Evolutionary conservation across 2,329 filamentous ascomycete species (phyloP).

Genomic region (Emergomyces africanus): DNA sequence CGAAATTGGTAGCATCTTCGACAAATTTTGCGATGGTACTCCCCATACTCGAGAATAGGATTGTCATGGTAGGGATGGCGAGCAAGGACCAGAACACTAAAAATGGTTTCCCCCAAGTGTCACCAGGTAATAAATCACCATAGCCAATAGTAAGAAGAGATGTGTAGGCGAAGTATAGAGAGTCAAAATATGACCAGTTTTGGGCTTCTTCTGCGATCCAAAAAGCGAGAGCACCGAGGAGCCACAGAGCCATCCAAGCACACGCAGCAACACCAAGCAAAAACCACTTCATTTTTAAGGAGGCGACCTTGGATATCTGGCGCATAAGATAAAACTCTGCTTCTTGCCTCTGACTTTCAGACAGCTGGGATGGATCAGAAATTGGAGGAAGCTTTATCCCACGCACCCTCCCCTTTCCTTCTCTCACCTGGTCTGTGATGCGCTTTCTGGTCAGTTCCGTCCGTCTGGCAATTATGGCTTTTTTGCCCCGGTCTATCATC

Average conservation of each 20-base stretch:
- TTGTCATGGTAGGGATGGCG: slow-evolving; percentile 27
- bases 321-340: slow-evolving; percentile 36
- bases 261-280: slow-evolving; percentile 24
- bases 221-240: slow-evolving; percentile 27
- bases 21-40: slow-evolving; percentile 37
- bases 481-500: slow-evolving; percentile 26
- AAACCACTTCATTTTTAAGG: slow-evolving; percentile 30
- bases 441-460: slow-evolving; percentile 22
- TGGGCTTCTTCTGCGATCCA: slow-evolving; percentile 20
- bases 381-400: slow-evolving; percentile 1
- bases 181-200: slow-evolving; percentile 26
- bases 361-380: slow-evolving; percentile 8
- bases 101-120: slow-evolving; percentile 24
- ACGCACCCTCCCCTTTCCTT: slow-evolving; percentile 7
- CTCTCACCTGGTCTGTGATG: slow-evolving; percentile 17
- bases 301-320: slow-evolving; percentile 30
- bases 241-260: slow-evolving; percentile 33
- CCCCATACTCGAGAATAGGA: slow-evolving; percentile 28
- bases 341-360: slow-evolving; percentile 17
- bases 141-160: slow-evolving; percentile 30
- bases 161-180: slow-evolving; percentile 28
- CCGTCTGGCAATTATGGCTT: slow-evolving; percentile 23
- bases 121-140: slow-evolving; percentile 23
- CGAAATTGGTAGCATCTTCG: slow-evolving; percentile 42
- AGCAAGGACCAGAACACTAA: slow-evolving; percentile 31